A percentile compares a stretch with the other conserved stretches of the same genome.
phyloP scores from a whole-genome alignment of 352 stramenopile genomes.

The Phytophthora agathidicida region DNA sequence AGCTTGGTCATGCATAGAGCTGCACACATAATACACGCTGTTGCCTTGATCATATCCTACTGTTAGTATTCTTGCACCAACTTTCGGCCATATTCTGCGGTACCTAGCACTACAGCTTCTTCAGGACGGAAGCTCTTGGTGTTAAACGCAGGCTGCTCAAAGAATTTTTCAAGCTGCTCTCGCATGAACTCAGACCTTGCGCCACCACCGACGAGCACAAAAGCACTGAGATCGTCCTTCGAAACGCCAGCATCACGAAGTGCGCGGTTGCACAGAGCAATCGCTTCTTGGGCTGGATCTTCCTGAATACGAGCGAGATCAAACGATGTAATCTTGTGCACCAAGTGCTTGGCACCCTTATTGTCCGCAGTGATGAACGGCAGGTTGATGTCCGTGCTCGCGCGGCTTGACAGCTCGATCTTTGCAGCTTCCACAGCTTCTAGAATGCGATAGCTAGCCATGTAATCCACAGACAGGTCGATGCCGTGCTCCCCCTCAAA shows the following conservation, averaged over 20 bases:
- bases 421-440: constrained; percentile 77
- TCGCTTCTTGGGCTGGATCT: constrained; percentile 34
- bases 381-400: constrained; percentile 70
- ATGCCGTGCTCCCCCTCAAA: constrained; percentile 66
- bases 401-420: constrained; percentile 63
- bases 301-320: constrained; percentile 59
- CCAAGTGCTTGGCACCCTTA: constrained; percentile 72
- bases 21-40: not conserved
- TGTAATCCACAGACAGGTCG: constrained; percentile 71
- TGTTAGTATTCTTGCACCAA: constrained; percentile 42
- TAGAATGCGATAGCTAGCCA: constrained; percentile 72
- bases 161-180: constrained; percentile 54
- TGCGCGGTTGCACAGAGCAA: constrained; percentile 39
- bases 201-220: constrained; percentile 69
- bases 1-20: constrained; percentile 3
- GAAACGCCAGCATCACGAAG: constrained; percentile 43
- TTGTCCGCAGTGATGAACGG: constrained; percentile 80
- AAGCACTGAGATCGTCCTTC: constrained; percentile 43
- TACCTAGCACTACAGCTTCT: constrained; percentile 65
- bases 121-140: constrained; percentile 61
- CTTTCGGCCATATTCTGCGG: constrained; percentile 59
- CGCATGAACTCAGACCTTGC: constrained; percentile 58
- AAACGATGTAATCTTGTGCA: constrained; percentile 65
- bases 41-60: constrained; percentile 1
- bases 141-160: constrained; percentile 50